These are phyloP conservation scores for Prunus salicina DNA, from an alignment of 306 rosid species.

Conservation along the genomic window DNA sequence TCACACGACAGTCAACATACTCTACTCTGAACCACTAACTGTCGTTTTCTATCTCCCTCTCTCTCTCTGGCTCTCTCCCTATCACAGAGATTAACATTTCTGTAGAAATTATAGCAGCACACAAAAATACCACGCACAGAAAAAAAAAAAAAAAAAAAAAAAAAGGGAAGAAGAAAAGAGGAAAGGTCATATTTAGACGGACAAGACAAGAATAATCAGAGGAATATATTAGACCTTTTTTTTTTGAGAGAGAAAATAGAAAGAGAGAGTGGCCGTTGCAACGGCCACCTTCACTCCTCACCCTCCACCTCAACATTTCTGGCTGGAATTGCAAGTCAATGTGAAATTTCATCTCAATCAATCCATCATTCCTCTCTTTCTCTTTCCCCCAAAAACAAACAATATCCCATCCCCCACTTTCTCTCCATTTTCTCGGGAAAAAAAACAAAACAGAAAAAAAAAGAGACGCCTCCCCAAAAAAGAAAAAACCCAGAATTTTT, in stretches of 20 bases:
- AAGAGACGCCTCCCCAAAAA: not conserved
- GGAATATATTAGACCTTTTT: not conserved
- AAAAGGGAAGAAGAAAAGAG: not conserved
- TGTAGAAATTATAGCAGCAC: not conserved
- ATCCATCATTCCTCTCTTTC: not conserved
- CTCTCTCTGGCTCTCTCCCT: not conserved
- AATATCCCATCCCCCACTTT: not conserved
- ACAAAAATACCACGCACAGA: not conserved
- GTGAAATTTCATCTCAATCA: constrained; percentile 3
- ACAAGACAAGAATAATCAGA: not conserved
- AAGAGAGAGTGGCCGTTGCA: constrained; percentile 39
- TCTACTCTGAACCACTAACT: not conserved
- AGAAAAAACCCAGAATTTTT: not conserved
- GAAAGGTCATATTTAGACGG: not conserved
- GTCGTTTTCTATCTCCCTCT: not conserved
- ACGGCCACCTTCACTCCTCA: constrained; percentile 22
- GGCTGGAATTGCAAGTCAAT: constrained; percentile 28
- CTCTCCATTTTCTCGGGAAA: constrained; percentile 27
- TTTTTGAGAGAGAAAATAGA: not conserved
- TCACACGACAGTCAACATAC: too few relatives aligned
- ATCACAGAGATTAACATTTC: not conserved
- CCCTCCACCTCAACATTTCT: constrained; percentile 29
- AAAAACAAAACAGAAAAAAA: not conserved
- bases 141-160: not conserved
- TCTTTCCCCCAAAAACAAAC: not conserved